phyloP scores from a whole-genome alignment of 805 yeast species.

The Candida succiphila region DNA sequence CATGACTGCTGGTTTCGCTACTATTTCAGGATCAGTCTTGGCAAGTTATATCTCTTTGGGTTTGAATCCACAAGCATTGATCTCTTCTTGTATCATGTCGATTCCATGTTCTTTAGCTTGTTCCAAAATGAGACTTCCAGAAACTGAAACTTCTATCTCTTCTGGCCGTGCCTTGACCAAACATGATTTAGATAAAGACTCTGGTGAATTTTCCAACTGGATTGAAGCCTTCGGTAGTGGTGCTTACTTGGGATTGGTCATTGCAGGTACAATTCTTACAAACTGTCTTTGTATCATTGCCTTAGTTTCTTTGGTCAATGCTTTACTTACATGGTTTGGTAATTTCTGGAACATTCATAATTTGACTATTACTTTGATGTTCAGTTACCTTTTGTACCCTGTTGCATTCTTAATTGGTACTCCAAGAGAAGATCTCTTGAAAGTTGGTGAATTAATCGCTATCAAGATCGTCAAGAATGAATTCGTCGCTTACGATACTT shows the following conservation, averaged over 20 bases:
- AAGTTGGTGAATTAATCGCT: slow-evolving; percentile 42
- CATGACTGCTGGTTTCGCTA: slow-evolving; percentile 54
- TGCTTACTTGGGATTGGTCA: slow-evolving; percentile 44
- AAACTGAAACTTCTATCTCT: slow-evolving; percentile 44
- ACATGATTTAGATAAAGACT: slow-evolving; percentile 25
- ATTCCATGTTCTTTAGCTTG: slow-evolving; percentile 56
- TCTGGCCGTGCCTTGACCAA: slow-evolving; percentile 39
- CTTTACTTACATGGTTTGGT: slow-evolving; percentile 50
- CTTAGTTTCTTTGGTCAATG: slow-evolving; percentile 45
- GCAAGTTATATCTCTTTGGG: slow-evolving; percentile 58
- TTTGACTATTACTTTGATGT: slow-evolving; percentile 44
- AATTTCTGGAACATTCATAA: slow-evolving; percentile 47
- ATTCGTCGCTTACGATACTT: slow-evolving; percentile 39
- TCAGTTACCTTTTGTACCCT: slow-evolving; percentile 51
- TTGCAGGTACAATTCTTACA: slow-evolving; percentile 47
- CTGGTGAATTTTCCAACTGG: slow-evolving; percentile 30
- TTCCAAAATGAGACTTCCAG: slow-evolving; percentile 50
- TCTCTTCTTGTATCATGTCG: slow-evolving; percentile 62
- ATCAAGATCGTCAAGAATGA: slow-evolving; percentile 53
- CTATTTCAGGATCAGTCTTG: slow-evolving; percentile 55
- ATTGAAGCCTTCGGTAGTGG: slow-evolving; percentile 37
- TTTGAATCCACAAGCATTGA: slow-evolving; percentile 49
- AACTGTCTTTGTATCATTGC: slow-evolving; percentile 56
- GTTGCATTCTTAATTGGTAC: slow-evolving; percentile 50
- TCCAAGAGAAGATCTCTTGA: slow-evolving; percentile 40